Evolutionary conservation across 2,329 filamentous ascomycete genomes (phyloP).

Genomic region (Claviceps purpurea): DNA sequence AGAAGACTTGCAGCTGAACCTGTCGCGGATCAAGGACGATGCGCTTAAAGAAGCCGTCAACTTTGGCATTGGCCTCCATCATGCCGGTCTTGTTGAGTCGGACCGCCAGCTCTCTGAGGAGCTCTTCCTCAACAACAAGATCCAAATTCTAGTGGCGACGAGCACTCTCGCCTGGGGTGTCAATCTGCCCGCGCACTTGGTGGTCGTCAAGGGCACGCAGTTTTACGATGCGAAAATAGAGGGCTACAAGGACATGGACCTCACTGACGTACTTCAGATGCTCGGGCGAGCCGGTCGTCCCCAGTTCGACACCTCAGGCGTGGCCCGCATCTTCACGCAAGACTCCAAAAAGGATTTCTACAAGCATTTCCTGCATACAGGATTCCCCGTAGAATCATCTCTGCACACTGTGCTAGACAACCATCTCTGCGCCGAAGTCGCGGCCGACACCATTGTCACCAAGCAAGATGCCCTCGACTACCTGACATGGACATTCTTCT

Average conservation of each 20-base stretch:
- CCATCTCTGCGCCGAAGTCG: conserved; percentile 89
- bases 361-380: conserved; percentile 96
- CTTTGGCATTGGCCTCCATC: conserved; percentile 93
- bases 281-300: conserved; percentile 87
- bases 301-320: conserved; percentile 91
- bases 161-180: conserved; percentile 97
- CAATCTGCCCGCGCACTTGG: conserved; percentile 89
- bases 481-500: conserved; percentile 99
- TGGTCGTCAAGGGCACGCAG: conserved; percentile 96
- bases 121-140: conserved; percentile 93
- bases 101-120: conserved; percentile 88
- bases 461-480: conserved; percentile 98
- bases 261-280: conserved; percentile 98
- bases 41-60: conserved; percentile 85
- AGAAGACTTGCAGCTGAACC: conserved; percentile 78
- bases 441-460: conserved; percentile 79
- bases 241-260: conserved; percentile 96
- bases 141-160: conserved; percentile 90
- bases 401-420: conserved; percentile 94
- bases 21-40: conserved; percentile 85
- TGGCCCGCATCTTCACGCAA: conserved; percentile 94
- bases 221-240: conserved; percentile 97
- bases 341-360: conserved; percentile 98
- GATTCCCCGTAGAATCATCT: conserved; percentile 93
- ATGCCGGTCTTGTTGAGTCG: conserved; percentile 90